Evolutionary conservation across 495 filamentous ascomycete genomes (phyloP).

Genomic region (Evansstolkia leycettana): DNA sequence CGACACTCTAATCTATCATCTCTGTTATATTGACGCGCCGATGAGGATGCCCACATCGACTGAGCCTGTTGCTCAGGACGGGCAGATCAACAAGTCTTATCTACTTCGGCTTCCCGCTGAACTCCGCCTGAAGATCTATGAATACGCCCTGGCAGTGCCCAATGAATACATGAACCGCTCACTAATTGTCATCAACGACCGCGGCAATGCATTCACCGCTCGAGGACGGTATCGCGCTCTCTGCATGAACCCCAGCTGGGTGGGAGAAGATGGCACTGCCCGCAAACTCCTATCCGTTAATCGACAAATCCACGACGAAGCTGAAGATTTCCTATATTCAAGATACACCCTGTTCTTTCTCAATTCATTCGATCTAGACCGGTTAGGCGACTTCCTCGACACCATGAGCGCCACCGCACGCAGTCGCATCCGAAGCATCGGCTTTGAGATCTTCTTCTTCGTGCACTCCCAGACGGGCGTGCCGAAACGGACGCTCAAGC

Average conservation of each 20-base stretch:
- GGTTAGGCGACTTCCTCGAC: slow-evolving; percentile 21
- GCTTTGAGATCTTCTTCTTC: slow-evolving; percentile 31
- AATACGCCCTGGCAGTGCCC: slow-evolving; percentile 22
- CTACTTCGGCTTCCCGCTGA: slow-evolving; percentile 24
- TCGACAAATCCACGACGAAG: slow-evolving; percentile 30
- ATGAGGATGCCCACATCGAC: not conserved
- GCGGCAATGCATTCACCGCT: slow-evolving; percentile 19
- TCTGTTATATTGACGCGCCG: too few species aligned
- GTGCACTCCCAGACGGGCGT: slow-evolving; percentile 23
- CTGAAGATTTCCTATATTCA: slow-evolving; percentile 27
- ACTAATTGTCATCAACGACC: slow-evolving; percentile 23
- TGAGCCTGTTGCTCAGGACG: too few species aligned
- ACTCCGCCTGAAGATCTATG: slow-evolving; percentile 30
- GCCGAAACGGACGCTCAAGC: slow-evolving; percentile 22
- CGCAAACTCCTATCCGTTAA: slow-evolving; percentile 20
- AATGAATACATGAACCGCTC: slow-evolving; percentile 26
- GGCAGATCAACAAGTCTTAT: not conserved
- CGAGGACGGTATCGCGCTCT: slow-evolving; percentile 20
- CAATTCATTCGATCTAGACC: slow-evolving; percentile 27
- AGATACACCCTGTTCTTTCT: slow-evolving; percentile 30
- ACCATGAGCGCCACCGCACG: slow-evolving; percentile 22
- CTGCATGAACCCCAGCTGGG: slow-evolving; percentile 28
- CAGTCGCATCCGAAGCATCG: slow-evolving; percentile 23
- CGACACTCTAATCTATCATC: not conserved
- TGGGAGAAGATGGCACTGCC: slow-evolving; percentile 18